phyloP scores from a whole-genome alignment of 2,329 filamentous ascomycete species.

The Fusarium sp. region DNA sequence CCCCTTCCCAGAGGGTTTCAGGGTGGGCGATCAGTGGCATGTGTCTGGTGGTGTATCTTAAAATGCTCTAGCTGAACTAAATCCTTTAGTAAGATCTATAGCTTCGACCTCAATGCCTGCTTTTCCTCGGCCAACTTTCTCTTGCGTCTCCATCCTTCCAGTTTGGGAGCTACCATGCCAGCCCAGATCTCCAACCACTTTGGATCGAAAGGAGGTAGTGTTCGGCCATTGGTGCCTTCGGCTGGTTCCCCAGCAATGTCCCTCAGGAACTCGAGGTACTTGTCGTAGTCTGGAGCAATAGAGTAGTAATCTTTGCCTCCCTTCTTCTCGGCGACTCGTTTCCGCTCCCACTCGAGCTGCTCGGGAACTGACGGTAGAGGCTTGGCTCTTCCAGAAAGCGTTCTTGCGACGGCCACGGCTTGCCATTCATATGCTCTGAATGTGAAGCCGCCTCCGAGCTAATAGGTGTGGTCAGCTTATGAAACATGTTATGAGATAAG shows the following conservation, averaged over 20 bases:
- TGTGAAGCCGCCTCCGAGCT: constrained; percentile 37
- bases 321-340: constrained; percentile 26
- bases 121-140: constrained; percentile 26
- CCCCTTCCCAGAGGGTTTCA: not conserved
- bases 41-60: not conserved
- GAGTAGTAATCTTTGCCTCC: constrained; percentile 39
- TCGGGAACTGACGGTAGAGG: constrained; percentile 17
- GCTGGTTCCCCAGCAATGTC: constrained; percentile 27
- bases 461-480: not conserved
- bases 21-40: constrained; percentile 3
- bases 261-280: constrained; percentile 30
- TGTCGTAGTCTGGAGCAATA: constrained; percentile 28
- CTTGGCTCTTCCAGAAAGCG: constrained; percentile 20
- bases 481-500: not conserved
- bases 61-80: not conserved
- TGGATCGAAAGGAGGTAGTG: constrained; percentile 22
- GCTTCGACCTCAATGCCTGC: not conserved
- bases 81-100: not conserved
- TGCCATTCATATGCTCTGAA: constrained; percentile 41
- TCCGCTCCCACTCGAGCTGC: constrained; percentile 37
- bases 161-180: constrained; percentile 18
- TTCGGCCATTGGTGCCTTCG: constrained; percentile 17
- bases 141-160: constrained; percentile 30
- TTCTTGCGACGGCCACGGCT: constrained; percentile 29
- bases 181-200: constrained; percentile 34